Conservation (phyloP, 768 basidiomycete species). For the Pisolithus microcarpus region DNA sequence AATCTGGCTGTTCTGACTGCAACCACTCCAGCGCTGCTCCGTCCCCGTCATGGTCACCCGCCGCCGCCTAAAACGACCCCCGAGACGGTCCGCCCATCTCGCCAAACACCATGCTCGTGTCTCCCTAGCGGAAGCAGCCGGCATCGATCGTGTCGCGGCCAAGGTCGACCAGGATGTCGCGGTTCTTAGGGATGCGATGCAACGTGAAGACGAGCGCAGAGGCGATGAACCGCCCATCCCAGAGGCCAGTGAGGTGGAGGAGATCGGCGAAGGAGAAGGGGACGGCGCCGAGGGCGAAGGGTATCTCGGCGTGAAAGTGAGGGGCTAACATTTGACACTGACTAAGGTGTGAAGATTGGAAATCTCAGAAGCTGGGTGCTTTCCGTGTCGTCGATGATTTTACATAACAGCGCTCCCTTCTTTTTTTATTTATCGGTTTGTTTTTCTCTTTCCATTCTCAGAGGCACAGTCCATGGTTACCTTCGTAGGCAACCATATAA, state of each 20-base stretch:
- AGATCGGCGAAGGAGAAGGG: conserved; percentile 22
- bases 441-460: too few relatives aligned
- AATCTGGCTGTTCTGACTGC: background rate
- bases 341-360: too few relatives aligned
- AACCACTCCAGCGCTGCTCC: conserved; percentile 62
- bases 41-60: conserved; percentile 97
- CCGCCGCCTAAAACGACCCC: conserved; percentile 81
- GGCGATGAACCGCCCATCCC: conserved; percentile 8
- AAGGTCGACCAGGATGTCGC: conserved; percentile 85
- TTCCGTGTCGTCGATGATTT: too few relatives aligned
- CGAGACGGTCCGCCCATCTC: conserved; percentile 73
- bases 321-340: conserved; percentile 5
- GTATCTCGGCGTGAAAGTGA: conserved; percentile 21
- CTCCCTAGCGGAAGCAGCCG: conserved; percentile 76
- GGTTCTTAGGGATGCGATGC: conserved; percentile 70
- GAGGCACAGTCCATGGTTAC: too few relatives aligned
- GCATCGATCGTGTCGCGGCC: conserved; percentile 79
- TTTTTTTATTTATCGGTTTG: too few relatives aligned
- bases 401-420: too few relatives aligned
- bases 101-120: conserved; percentile 76
- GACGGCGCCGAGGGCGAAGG: conserved; percentile 28
- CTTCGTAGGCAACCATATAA: too few relatives aligned
- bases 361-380: too few relatives aligned
- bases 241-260: conserved; percentile 18
- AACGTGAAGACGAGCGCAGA: conserved; percentile 50